Base-by-base conservation (phyloP, 176 grass and related monocot species). In the Oryza officinalis region DNA sequence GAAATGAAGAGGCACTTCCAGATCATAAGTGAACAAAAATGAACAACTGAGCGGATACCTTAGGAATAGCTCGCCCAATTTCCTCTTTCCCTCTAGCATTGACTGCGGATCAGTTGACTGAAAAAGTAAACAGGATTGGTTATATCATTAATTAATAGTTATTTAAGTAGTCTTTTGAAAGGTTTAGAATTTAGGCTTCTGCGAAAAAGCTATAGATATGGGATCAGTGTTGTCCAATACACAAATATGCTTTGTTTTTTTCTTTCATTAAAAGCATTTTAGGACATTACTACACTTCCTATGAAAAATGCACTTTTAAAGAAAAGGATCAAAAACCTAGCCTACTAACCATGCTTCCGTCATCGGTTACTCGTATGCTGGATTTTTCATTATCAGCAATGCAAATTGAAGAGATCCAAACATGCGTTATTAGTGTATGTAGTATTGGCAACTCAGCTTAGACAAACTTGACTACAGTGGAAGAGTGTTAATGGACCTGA, bases 21-120 rank as follows among this genome's bases (percentile, higher is more conserved):
- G 30, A 69, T 52, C 11, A 68, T 3, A 15, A 12, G 49, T 35
- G 22, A 1, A 84, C 66, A 38, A 26, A 49, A 76, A 3, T 74
- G 2, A 66, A 72, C 13, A 30, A 68, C 61, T 49, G 74, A 59
- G 74, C 75, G 33, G 80, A 71, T 90, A 99, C 96, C 90, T 96
- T 26, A 76, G 67, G 73, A 96, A 96, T 46, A 98, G 67, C 59
- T 81, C 76, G 1, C 86, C 82, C 86, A 97, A 73, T 79, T 86
- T 90, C 72, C 61, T 71, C 59, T 74, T 84, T 25, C 86, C 88
- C 43, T 90, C 75, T 31, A 83, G 23, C 61, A 89, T 20, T 45
- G 90, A 83, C 44, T 83, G 67, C 41, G 92, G 87, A 88, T 93
- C 86, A 83, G 72, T 86, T 67, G 88, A 82, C 95, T 94, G 82